A percentile compares a stretch with the other conserved stretches of the same genome.
Evolutionary conservation across 2,329 filamentous ascomycete species (phyloP).

Genomic region (Aspergillus japonicus): DNA sequence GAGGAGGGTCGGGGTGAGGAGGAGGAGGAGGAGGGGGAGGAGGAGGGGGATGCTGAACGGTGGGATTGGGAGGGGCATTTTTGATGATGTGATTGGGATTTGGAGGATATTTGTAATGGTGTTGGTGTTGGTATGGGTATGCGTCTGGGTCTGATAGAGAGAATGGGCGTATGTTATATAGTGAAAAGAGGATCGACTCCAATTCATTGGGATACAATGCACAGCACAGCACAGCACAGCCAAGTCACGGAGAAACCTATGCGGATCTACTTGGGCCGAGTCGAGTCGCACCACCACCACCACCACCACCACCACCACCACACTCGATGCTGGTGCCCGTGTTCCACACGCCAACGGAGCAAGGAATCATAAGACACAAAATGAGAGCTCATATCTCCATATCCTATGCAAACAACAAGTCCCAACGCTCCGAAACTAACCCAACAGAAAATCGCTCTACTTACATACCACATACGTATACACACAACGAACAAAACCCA

Average conservation of each 20-base stretch:
- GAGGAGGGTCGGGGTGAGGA: not conserved
- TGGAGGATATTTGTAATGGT: too few species aligned
- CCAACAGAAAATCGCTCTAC: slow-evolving; percentile 7
- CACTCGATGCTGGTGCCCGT: not conserved
- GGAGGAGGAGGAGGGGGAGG: not conserved
- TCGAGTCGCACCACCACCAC: not conserved
- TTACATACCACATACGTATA: slow-evolving; percentile 18
- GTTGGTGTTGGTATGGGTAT: too few species aligned
- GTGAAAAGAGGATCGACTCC: not conserved
- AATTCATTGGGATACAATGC: too few species aligned
- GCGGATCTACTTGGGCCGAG: not conserved
- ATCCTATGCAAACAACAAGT: too few species aligned
- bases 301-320: too few species aligned
- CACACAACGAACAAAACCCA: not conserved
- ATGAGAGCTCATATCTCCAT: too few species aligned
- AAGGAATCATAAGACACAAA: not conserved
- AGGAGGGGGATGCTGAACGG: not conserved
- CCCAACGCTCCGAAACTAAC: too few species aligned
- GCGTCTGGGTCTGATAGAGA: not conserved
- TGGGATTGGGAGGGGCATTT: not conserved
- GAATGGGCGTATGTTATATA: not conserved
- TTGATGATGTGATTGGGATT: not conserved
- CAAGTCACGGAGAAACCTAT: not conserved
- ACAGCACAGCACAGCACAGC: too few species aligned
- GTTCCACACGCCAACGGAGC: not conserved